A percentile compares a stretch with the other conserved stretches of the same genome.
Evolutionary conservation across 108 stramenopile genomes (phyloP).

Genomic region (Mayamaea pseudoterrestris): DNA sequence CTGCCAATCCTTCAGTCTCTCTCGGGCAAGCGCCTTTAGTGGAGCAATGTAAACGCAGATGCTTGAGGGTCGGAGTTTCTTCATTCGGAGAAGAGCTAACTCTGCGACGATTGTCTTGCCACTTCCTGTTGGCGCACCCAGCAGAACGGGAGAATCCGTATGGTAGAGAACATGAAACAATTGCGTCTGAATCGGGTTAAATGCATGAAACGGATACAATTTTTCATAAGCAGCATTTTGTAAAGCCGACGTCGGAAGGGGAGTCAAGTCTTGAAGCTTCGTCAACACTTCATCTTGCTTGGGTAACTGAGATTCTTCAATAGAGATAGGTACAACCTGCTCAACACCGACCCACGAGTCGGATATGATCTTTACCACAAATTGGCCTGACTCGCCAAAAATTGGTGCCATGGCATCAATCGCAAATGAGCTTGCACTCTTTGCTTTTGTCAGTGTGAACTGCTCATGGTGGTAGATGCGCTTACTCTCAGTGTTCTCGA

Average conservation of each 20-base stretch:
- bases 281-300: constrained; percentile 67
- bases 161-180: constrained; percentile 82
- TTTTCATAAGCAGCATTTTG: constrained; percentile 68
- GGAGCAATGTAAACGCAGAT: constrained; percentile 98
- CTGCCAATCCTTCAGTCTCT: constrained; percentile 94
- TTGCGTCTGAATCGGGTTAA: constrained; percentile 96
- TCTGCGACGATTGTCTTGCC: constrained; percentile 89
- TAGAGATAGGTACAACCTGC: constrained; percentile 66
- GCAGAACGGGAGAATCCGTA: constrained; percentile 84
- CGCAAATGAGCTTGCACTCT: too few relatives aligned
- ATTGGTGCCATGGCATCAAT: too few relatives aligned
- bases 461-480: constrained; percentile 77
- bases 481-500: constrained; percentile 87
- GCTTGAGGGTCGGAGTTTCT: constrained; percentile 43
- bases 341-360: constrained; percentile 97
- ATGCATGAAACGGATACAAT: constrained; percentile 85
- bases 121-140: constrained; percentile 96
- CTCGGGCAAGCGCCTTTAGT: constrained; percentile 93
- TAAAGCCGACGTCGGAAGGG: constrained; percentile 84
- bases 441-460: constrained; percentile 59
- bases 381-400: too few relatives aligned
- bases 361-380: constrained; percentile 71
- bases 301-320: constrained; percentile 69
- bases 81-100: constrained; percentile 74
- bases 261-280: constrained; percentile 80